phyloP scores from a whole-genome alignment of 306 rosid species.

The Inga laurina region DNA sequence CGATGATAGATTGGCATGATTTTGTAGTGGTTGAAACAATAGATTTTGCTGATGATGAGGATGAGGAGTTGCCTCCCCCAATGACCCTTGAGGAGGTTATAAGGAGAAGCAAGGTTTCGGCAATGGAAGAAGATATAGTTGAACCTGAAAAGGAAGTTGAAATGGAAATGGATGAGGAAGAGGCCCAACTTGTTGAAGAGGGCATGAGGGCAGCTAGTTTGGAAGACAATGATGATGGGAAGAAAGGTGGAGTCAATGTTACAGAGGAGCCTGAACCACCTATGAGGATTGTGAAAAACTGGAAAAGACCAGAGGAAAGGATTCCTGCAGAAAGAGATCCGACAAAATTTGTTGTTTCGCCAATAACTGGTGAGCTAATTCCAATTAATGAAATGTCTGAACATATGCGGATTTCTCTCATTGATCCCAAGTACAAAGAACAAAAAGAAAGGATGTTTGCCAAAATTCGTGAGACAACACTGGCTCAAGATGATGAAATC shows the following conservation, averaged over 20 bases:
- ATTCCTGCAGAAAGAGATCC: conserved; percentile 82
- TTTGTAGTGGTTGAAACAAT: conserved; percentile 94
- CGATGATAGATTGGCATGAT: conserved; percentile 99
- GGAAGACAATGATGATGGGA: conserved; percentile 67
- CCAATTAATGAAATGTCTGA: conserved; percentile 93
- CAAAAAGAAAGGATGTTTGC: conserved; percentile 98
- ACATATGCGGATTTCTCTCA: conserved; percentile 94
- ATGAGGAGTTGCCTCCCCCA: conserved; percentile 89
- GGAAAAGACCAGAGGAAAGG: conserved; percentile 98
- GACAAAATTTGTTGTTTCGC: conserved; percentile 81
- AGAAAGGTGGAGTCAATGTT: conserved; percentile 60
- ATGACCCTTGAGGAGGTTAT: conserved; percentile 96
- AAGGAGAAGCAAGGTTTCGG: conserved; percentile 79
- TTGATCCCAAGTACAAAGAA: conserved; percentile 96
- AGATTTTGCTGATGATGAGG: conserved; percentile 97
- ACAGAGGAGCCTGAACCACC: conserved; percentile 82
- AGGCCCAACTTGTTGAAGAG: conserved; percentile 92
- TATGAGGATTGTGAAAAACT: conserved; percentile 94
- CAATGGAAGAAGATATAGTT: conserved; percentile 70
- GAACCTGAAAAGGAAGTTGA: conserved; percentile 92
- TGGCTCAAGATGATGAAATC: conserved; percentile 94
- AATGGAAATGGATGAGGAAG: conserved; percentile 99
- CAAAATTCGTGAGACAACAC: conserved; percentile 92
- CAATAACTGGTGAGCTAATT: conserved; percentile 89
- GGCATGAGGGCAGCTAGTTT: conserved; percentile 78